Evolutionary conservation across 2,329 filamentous ascomycete genomes (phyloP).

Genomic region (Mycocentrospora acerina): DNA sequence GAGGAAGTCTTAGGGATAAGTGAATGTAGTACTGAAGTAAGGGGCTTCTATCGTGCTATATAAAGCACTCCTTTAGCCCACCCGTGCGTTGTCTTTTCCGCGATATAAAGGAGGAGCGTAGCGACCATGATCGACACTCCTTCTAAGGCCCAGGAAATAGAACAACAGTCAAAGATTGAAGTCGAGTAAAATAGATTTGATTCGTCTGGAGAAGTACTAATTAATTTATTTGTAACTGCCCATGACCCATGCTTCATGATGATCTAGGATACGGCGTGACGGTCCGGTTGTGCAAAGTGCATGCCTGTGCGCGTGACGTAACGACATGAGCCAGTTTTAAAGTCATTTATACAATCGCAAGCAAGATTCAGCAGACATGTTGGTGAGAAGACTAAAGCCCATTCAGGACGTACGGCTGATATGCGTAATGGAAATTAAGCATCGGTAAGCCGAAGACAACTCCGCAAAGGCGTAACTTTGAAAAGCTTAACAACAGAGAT

Average conservation of each 20-base stretch:
- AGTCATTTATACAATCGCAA: too few species aligned
- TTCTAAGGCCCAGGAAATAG: constrained; percentile 23
- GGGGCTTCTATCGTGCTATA: constrained; percentile 14
- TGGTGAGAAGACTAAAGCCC: background rate
- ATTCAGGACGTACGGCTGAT: background rate
- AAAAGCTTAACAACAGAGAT: too few species aligned
- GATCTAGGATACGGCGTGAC: background rate
- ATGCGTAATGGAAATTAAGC: constrained; percentile 7
- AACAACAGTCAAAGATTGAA: constrained; percentile 12
- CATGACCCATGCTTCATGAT: constrained; percentile 8
- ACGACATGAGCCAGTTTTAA: too few species aligned
- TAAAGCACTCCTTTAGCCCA: constrained; percentile 13
- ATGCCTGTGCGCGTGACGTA: background rate
- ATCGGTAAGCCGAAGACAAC: constrained; percentile 9
- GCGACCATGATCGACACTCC: constrained; percentile 4
- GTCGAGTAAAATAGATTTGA: constrained; percentile 7
- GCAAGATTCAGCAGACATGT: too few species aligned
- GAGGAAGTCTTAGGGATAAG: background rate
- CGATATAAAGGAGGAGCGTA: constrained; percentile 11
- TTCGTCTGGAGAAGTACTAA: constrained; percentile 30
- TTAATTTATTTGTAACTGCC: constrained; percentile 32
- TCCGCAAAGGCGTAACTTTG: too few species aligned
- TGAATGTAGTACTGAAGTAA: background rate
- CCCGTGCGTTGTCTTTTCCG: constrained; percentile 4
- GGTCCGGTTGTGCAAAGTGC: background rate